Base-by-base conservation (phyloP, 441 rosid species). In the Adansonia rubrostipa region DNA sequence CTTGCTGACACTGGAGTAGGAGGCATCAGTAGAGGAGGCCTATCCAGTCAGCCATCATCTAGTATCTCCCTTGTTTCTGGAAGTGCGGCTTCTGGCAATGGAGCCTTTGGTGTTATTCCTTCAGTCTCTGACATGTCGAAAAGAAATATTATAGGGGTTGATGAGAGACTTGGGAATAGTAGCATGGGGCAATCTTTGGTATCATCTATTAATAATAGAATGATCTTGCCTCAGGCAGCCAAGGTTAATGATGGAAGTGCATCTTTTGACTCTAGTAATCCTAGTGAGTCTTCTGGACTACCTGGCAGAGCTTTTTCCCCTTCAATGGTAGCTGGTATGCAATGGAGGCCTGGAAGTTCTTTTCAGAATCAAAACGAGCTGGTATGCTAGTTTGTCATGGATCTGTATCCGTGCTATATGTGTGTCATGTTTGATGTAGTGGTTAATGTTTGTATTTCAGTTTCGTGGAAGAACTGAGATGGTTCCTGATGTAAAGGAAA, bases 341-440 rank as follows among this genome's bases (percentile, higher is more conserved):
- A 91, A 53, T 97, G 98, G 99, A 97, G 98, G 87, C 93, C 99
- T 81, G 99, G 97, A 74, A 89, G 92, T 81, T 87, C 99, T 66
- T 92, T 93, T 64, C 98, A 90, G 84, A 90, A 85, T 82, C 98
- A 87, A 87, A 93, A 86, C 82, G 99, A 97, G 83, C 83, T 77
- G 84, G 99, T 95, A 85, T 50, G 11, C 48, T 64, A 64, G 53
- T 75, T 33, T 64, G 13, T 50, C 36, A n/a, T 63, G 11, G 11
- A 14, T 61, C 69, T 28, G 9, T 75, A 63, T 8, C 33, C 70
- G 4, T 61, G 42, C 53, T 4, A 0, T 19, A 45, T 7, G 40
- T 75, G 47, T 17, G 4, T 63, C 28, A 67, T 69, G 63, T 24
- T 64, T 50, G 17, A 11, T 19, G 13, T 40, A 20, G 33, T 53